Evolutionary conservation across 2,329 filamentous ascomycete genomes (phyloP), one percentile per base, ranked within the genome.

Genomic region (Penicillium brasilianum): DNA sequence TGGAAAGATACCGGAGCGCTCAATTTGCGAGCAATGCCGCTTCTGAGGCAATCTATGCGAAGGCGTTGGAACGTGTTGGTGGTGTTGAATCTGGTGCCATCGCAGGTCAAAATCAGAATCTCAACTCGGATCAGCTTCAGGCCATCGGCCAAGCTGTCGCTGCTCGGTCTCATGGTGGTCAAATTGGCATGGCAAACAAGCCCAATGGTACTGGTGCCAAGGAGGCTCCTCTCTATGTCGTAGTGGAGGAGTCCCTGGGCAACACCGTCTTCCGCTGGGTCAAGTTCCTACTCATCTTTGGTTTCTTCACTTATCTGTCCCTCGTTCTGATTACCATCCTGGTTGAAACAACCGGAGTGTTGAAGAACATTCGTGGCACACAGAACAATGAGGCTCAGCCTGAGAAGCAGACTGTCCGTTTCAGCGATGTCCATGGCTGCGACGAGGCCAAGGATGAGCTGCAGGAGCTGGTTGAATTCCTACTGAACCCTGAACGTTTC

Each of bases 381-480:
- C 86, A 89, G 59, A 88, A 88, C 69, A 91, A 90, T 62, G 93
- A 99, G 78, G 93, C 93, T 63, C 94, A 96, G 76, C 90, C 95
- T 8, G 92, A 98, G 77, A 89, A 93, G 70, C 95, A 99, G 76
- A 97, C 87, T 60, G 93, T 93, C 20, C 88, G 91, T 50, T 99
- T 99, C 80, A 85, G 85, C 60, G 95, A 99, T 75, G 95, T 99
- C 7, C 95, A 99, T 74, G 95, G 95, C 55, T 98, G 94, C 69
- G 93, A 98, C 66, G 96, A 99, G 78, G 95, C 95, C 66, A 99
- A 98, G 81, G 96, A 99, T 71, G 95, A 99, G 77, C 86, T 99
- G 4, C 91, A 96, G 77, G 95, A 99, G 78, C 87, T 99, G 56
- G 94, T 99, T 51, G 95, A 99, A 71, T 99, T 99, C 71, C 80